Conservation (phyloP, 495 filamentous ascomycete genomes). For the Pseudoneurospora amorphoporcata region DNA sequence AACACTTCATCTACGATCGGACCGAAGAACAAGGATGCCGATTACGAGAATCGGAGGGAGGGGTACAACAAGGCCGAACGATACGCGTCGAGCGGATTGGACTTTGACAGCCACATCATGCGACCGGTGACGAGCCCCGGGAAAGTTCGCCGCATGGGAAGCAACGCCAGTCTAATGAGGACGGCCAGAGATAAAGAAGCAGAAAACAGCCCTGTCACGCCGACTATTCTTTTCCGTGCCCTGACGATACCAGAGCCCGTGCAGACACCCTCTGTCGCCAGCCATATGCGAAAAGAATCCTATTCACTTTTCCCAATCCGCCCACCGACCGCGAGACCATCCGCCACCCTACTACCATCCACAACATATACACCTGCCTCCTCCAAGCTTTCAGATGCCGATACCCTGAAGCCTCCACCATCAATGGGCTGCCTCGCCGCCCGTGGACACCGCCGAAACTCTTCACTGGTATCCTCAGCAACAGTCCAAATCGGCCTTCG, state of each 20-base stretch:
- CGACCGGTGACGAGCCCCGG: slow-evolving; percentile 16
- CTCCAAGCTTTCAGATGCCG: slow-evolving; percentile 6
- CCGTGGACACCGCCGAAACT: slow-evolving; percentile 31
- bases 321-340: slow-evolving; percentile 17
- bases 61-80: slow-evolving; percentile 20
- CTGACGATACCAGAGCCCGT: slow-evolving; percentile 22
- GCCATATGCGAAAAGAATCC: slow-evolving; percentile 28
- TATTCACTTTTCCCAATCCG: slow-evolving; percentile 32
- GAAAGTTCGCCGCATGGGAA: slow-evolving; percentile 21
- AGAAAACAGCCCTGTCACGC: slow-evolving; percentile 3
- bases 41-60: slow-evolving; percentile 28
- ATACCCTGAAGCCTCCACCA: slow-evolving; percentile 31
- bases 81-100: slow-evolving; percentile 11
- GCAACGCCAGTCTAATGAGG: slow-evolving; percentile 22
- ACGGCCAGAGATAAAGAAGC: slow-evolving; percentile 20
- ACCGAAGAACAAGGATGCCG: slow-evolving; percentile 29
- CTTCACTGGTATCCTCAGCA: slow-evolving; percentile 34
- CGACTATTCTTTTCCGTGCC: slow-evolving; percentile 20
- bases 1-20: slow-evolving; percentile 31
- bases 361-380: slow-evolving; percentile 31
- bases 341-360: slow-evolving; percentile 27
- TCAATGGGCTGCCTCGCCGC: slow-evolving; percentile 23
- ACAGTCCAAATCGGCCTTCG: slow-evolving; percentile 41
- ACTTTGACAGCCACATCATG: slow-evolving; percentile 25
- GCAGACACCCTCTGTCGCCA: slow-evolving; percentile 9